These are phyloP conservation scores for Withania somnifera DNA, from an alignment of 305 asterid genomes.

Conservation along the genomic window DNA sequence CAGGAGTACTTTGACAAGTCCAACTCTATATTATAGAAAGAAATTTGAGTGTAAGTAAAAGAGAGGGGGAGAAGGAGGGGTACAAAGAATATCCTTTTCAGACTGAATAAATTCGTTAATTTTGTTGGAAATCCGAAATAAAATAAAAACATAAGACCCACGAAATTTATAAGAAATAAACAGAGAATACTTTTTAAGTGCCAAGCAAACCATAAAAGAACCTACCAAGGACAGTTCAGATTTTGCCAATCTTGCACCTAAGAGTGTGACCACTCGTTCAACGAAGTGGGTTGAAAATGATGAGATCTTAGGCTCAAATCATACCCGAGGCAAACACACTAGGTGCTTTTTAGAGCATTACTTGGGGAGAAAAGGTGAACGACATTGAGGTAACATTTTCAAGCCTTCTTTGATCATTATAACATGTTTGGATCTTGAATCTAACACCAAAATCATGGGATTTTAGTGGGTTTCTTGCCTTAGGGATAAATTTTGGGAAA, in stretches of 20 bases:
- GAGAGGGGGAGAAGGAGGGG: not conserved
- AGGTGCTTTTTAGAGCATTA: not conserved
- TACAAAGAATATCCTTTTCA: not conserved
- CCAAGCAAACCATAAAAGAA: not conserved
- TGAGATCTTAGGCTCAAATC: not conserved
- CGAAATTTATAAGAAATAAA: not conserved
- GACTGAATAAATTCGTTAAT: not conserved
- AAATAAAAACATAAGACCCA: not conserved
- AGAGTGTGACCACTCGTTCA: not conserved
- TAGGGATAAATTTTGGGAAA: not conserved
- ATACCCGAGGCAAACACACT: not conserved
- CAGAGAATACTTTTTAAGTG: not conserved
- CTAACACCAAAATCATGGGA: not conserved
- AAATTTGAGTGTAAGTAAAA: not conserved
- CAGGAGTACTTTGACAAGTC: slow-evolving; percentile 95
- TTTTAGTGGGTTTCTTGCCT: not conserved
- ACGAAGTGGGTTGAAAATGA: not conserved
- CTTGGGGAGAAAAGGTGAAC: not conserved
- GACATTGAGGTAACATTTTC: not conserved
- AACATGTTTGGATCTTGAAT: not conserved
- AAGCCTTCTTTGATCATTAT: not conserved
- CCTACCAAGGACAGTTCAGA: not conserved
- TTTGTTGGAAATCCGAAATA: not conserved
- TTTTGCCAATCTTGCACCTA: not conserved
- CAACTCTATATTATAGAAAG: slow-evolving; percentile 43